Evolutionary conservation across 129 eudicot genomes (phyloP), one percentile per base, ranked within the genome.

Genomic region (Ambrosia trifida): DNA sequence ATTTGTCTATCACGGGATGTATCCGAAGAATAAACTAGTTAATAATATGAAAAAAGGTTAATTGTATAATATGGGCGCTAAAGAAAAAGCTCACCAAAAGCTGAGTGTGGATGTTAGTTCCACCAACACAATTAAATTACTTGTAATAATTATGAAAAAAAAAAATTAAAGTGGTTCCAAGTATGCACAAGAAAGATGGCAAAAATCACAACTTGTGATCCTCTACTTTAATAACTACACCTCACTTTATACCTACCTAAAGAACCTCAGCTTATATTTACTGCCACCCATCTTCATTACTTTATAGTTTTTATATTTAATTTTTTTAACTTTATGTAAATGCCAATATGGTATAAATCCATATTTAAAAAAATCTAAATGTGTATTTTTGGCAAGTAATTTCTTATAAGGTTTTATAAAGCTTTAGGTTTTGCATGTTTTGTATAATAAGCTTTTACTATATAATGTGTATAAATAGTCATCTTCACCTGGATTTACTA

Each of bases 231-330:
- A 62, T 78, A 76, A 66, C 54, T 52, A 71, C 64, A 70, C 81
- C 85, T 58, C 80, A 78, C 89, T 87, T 81, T 87, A 81, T 68
- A 90, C 91, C 95, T 81, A 90, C 89, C 91, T 83, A 72, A 72
- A 68, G 19, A 44, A 74, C 35, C 64, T 54, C 68, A 79, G 80
- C 85, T 68, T 56, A 64, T 47, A 72, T 50, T 68, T 66, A 72
- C 54, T 75, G 43, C 68, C 45, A 30, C 57, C 38, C 18, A 44
- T 41, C 32, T 35, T 43, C 56, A 51, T 58, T 72, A 30, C 11
- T 24, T 72, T 32, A 16, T 11, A 9, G 7, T 20, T 4, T 64
- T 41, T 18, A 45, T 18, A 10, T 18, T 17, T n/a, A n/a, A n/a
- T n/a, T n/a, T n/a, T n/a, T n/a, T n/a, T n/a, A n/a, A n/a, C n/a